phyloP scores from a whole-genome alignment of 495 filamentous ascomycete genomes.

The Amniculicola lignicola region DNA sequence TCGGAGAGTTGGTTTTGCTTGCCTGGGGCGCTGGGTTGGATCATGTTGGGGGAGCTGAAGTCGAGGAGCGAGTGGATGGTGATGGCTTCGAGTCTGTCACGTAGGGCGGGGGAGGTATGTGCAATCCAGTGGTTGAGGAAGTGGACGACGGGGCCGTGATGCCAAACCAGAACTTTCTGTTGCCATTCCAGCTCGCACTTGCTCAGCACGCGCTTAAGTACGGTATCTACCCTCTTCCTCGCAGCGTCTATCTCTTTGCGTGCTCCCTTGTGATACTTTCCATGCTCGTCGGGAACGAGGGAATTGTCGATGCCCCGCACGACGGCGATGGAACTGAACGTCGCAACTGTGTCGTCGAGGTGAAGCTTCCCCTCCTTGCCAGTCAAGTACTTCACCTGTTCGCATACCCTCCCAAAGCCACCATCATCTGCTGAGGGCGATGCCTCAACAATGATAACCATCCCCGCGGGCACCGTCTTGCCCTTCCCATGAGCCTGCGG shows the following conservation, averaged over 20 bases:
- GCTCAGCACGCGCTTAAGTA: conserved; percentile 7
- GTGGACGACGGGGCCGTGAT: conserved; percentile 16
- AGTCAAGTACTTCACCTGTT: conserved; percentile 9
- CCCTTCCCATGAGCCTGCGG: not conserved
- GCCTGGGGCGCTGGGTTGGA: not conserved
- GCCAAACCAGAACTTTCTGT: conserved; percentile 14
- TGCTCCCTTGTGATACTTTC: not conserved
- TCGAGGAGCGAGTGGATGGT: conserved; percentile 10
- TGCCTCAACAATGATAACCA: conserved; percentile 8
- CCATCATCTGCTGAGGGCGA: not conserved
- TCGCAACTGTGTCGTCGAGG: not conserved
- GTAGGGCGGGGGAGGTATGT: not conserved
- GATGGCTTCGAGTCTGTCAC: not conserved
- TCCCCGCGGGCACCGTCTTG: not conserved
- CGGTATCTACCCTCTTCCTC: not conserved
- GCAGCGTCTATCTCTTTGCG: not conserved
- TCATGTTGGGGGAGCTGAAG: not conserved
- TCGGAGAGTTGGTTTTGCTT: not conserved
- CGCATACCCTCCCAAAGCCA: conserved; percentile 6
- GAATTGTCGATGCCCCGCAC: conserved; percentile 16
- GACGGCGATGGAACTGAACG: conserved; percentile 7
- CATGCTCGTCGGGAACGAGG: not conserved
- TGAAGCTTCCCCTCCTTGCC: not conserved
- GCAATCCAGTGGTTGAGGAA: conserved; percentile 16
- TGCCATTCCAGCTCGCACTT: not conserved